Percentiles rank a stretch among this genome's conserved stretches.
Conservation (phyloP, 140 eudicot genomes). For the Oenanthe javanica region DNA sequence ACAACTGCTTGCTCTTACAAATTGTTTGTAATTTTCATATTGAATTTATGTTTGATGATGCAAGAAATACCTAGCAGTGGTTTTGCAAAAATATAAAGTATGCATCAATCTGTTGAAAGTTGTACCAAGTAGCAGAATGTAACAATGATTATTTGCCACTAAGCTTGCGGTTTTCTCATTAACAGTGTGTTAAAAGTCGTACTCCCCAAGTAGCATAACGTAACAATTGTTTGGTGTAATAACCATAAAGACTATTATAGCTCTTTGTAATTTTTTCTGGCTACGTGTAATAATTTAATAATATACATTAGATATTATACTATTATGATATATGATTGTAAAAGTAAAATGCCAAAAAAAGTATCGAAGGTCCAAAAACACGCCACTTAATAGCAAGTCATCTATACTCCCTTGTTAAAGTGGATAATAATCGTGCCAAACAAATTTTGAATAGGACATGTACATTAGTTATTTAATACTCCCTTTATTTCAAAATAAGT, state of each 20-base stretch:
- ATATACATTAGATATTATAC: neutral
- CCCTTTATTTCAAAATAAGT: too few species aligned
- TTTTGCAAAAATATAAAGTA: neutral
- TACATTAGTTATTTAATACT: too few species aligned
- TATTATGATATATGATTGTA: too few species aligned
- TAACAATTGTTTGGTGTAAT: neutral
- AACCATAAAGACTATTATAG: too few species aligned
- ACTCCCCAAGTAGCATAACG: too few species aligned
- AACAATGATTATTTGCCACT: too few species aligned
- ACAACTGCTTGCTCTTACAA: neutral
- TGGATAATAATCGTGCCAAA: too few species aligned
- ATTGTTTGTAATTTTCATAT: neutral
- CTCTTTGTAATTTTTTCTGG: neutral
- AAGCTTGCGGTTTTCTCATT: too few species aligned
- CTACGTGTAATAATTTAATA: neutral
- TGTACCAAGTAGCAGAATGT: neutral
- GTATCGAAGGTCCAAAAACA: too few species aligned
- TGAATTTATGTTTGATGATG: neutral
- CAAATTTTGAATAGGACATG: too few species aligned
- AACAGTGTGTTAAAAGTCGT: too few species aligned
- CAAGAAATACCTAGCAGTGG: neutral
- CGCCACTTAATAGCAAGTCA: neutral
- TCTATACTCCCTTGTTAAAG: too few species aligned
- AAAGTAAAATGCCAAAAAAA: neutral
- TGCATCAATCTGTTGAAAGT: neutral